phyloP scores from a whole-genome alignment of 495 filamentous ascomycete species.

The Barbatosphaeria neglecta region DNA sequence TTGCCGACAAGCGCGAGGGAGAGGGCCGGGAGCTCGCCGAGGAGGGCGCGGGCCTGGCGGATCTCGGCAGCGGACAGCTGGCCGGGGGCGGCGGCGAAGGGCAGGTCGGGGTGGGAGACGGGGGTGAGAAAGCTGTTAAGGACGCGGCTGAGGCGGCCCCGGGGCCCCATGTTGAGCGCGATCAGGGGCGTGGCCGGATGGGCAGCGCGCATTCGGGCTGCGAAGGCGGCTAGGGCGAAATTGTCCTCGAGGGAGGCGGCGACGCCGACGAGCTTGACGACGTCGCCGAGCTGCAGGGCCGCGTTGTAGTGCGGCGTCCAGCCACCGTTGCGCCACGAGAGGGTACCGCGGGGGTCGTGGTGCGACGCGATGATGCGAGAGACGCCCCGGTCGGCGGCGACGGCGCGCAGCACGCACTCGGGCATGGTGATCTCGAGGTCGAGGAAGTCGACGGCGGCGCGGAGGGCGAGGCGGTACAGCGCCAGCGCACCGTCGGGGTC shows the following conservation, averaged over 20 bases:
- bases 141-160: slow-evolving; percentile 81
- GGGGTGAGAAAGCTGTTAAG: slow-evolving; percentile 91
- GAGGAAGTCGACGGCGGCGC: slow-evolving; percentile 80
- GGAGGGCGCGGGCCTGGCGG: slow-evolving; percentile 57
- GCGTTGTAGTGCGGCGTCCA: slow-evolving; percentile 83
- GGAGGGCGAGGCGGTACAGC: slow-evolving; percentile 67
- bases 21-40: slow-evolving; percentile 68
- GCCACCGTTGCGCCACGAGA: slow-evolving; percentile 80
- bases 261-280: slow-evolving; percentile 88
- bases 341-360: slow-evolving; percentile 67
- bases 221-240: slow-evolving; percentile 73
- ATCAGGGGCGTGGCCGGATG: slow-evolving; percentile 78
- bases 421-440: slow-evolving; percentile 89
- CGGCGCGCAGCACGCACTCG: slow-evolving; percentile 51
- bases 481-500: slow-evolving; percentile 53
- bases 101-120: slow-evolving; percentile 79
- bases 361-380: slow-evolving; percentile 85
- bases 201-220: slow-evolving; percentile 53
- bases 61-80: slow-evolving; percentile 91
- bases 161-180: slow-evolving; percentile 88
- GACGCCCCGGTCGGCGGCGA: slow-evolving; percentile 56
- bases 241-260: slow-evolving; percentile 75
- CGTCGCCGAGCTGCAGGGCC: slow-evolving; percentile 74
- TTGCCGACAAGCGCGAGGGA: slow-evolving; percentile 80
- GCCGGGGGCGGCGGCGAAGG: slow-evolving; percentile 87